Evolutionary conservation across 208 protist species (phyloP), one percentile per base, ranked within the genome.

Genomic region (Crithidia brevicula): DNA sequence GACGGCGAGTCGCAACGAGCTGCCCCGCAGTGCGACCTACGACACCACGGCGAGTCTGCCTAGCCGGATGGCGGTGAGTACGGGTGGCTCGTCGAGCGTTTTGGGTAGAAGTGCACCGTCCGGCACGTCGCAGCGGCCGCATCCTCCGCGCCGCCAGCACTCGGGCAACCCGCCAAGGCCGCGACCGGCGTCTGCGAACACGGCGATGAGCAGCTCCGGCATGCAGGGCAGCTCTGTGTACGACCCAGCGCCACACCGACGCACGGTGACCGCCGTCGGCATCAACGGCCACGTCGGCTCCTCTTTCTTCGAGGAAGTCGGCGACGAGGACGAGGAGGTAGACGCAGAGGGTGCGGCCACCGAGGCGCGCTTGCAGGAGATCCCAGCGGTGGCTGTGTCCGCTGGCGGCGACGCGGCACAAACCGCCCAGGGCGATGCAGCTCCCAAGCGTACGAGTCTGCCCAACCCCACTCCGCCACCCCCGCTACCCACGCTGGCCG

Each of bases 131-230:
- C 27, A 50, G 25, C 25, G 28, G 9, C 16, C 40, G 27, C 33
- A 42, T 9, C 25, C 27, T 7, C 56, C 42, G 27, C 40, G 13
- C 3, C 15, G 25, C 4, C 40, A 58, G 11, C 52, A 22, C 11
- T 33, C 23, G 7, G 4, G 23, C 6, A 58, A 20, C 7, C n/a
- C 23, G 23, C n/a, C 3, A 38, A 34, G 3, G 45, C 58, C 28
- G 45, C 58, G 43, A 18, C 28, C 58, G 16, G 18, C 43, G n/a
- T 64, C 58, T 27, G 40, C 45, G 30, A 64, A 47, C 23, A 62
- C 40, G 13, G 38, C 56, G 6, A 20, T 50, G 18, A 50, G 58
- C 43, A 53, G 30, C 45, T 64, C 43, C 43, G 45, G 23, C 43
- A 34, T 23, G 16, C 58, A 43, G 45, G n/a, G 22, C n/a, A 53